Evolutionary conservation across 208 protist genomes (phyloP), one percentile per base, ranked within the genome.

Genomic region (Wallacemonas rigidus): DNA sequence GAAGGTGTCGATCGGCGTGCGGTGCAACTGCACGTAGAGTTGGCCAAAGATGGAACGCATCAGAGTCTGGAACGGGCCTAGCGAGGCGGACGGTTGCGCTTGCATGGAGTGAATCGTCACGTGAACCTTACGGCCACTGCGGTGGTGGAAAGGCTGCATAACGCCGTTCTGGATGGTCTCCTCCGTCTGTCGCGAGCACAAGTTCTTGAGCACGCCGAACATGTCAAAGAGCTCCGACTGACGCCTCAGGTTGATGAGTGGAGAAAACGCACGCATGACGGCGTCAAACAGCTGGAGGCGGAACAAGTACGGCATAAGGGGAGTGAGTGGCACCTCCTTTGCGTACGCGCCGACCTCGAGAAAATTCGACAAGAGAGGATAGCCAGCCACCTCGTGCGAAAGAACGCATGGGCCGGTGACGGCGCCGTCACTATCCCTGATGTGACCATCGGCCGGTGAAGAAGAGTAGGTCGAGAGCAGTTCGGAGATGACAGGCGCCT

Each of bases 51-150:
- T 71, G 44, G 86, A 95, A 40, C 87, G 86, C 80, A 90, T 83
- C 41, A 97, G 74, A 39, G 89, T 92, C 26, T 80, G 83, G 60
- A 86, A 86, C 2, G 86, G 71, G 43, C 90, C 89, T 15, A 88
- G 79, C 12, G 75, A 70, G 35, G 80, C 76, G 15, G 80, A 85
- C 35, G 88, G 82, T 70, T 84, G 80, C 11, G 93, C 90, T 51
- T 90, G 88, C 89, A 95, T 93, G 36, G 89, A 85, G 80, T 97
- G 90, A 72, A 97, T 89, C 43, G 87, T 94, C 44, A 97, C 93
- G 38, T 77, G 83, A 2, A 80, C 82, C 72, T 90, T 92, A 36
- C 81, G 78, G 39, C 90, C 89, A 7, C 76, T 36, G 12, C 88
- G 87, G 67, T 87, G 76, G 72, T 82, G 74, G 65, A 94, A 97